These are phyloP conservation scores for Ambrosiella beaveri DNA, from an alignment of 2,329 filamentous ascomycete species.

Conservation along the genomic window DNA sequence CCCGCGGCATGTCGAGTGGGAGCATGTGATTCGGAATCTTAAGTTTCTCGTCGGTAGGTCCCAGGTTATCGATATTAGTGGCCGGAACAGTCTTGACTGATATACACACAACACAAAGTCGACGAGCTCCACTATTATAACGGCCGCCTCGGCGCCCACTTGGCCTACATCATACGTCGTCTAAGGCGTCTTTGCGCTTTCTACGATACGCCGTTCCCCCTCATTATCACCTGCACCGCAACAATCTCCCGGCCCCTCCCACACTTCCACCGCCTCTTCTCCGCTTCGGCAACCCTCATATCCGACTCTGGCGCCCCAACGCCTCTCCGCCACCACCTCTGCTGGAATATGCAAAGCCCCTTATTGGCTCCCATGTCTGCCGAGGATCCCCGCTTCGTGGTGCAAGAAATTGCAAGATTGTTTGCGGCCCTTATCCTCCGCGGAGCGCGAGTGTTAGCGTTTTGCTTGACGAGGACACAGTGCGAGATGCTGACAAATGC, in stretches of 20 bases:
- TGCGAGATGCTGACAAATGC: conserved; percentile 73
- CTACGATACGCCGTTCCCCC: conserved; percentile 68
- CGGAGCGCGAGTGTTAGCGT: conserved; percentile 82
- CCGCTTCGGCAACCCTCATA: conserved; percentile 61
- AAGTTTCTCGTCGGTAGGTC: conserved; percentile 61
- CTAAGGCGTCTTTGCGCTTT: conserved; percentile 77
- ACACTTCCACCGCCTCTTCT: conserved; percentile 92
- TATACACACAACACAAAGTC: conserved; percentile 24
- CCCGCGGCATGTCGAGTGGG: conserved; percentile 80
- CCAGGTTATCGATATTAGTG: not conserved
- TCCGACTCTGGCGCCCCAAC: conserved; percentile 84
- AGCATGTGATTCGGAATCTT: conserved; percentile 71
- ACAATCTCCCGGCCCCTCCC: conserved; percentile 84
- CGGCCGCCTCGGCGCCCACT: conserved; percentile 80
- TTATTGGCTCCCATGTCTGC: not conserved
- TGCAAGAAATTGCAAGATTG: conserved; percentile 62
- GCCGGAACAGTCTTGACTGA: not conserved
- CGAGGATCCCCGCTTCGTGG: conserved; percentile 2
- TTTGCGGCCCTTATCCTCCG: conserved; percentile 81
- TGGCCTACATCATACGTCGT: conserved; percentile 86
- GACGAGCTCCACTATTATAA: conserved; percentile 95
- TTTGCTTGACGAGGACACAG: conserved; percentile 72
- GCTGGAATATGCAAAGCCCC: conserved; percentile 9
- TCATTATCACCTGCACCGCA: conserved; percentile 73
- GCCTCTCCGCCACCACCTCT: conserved; percentile 2